Base-by-base conservation (phyloP, 441 rosid species). In the Euphorbia schlechtendalii region DNA sequence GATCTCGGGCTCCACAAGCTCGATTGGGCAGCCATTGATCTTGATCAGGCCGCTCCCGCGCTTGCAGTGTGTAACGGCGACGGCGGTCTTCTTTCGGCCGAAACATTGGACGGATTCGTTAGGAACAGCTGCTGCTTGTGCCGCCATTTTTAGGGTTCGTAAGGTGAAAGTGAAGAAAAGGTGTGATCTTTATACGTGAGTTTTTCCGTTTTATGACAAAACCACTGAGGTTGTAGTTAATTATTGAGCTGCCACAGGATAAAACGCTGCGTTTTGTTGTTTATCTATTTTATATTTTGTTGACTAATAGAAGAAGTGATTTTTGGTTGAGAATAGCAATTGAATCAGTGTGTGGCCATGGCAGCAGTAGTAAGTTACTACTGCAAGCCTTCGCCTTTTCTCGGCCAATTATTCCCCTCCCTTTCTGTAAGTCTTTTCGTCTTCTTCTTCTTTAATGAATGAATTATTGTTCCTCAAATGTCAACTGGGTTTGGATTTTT, bases 21-120 rank as follows among this genome's bases (percentile, higher is more conserved):
- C 95, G 71, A 85, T 85, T 8, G 95, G 91, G 28, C 79, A 78
- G 28, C 92, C 95, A 49, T 86, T 86, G 63, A 88, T 85, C 89
- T 88, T 88, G 52, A 88, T 84, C 61, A 88, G 32, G 3, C 96
- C 96, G 0, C 80, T 69, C 0, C 96, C 96, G 0, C 83, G 78
- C 57, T 77, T 84, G 81, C 86, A 84, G 81, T 82, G 56, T 28
- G 89, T 84, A 2, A 82, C 83, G 5, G 96, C 96, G 0, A 83
- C 92, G 0, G 92, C 92, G 22, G 89, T 88, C 77, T 88, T 86
- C 88, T 88, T 86, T 58, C 90, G 78, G 15, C 92, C 96, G 76
- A 86, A 86, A 71, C 92, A 84, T 58, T 87, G 95, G 4, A 85
- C 89, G 6, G 88, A 80, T 58, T 79, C 77, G 4, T 34, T 43